Conservation (phyloP, 345 rosid genomes). For the Eucalyptus sp. region DNA sequence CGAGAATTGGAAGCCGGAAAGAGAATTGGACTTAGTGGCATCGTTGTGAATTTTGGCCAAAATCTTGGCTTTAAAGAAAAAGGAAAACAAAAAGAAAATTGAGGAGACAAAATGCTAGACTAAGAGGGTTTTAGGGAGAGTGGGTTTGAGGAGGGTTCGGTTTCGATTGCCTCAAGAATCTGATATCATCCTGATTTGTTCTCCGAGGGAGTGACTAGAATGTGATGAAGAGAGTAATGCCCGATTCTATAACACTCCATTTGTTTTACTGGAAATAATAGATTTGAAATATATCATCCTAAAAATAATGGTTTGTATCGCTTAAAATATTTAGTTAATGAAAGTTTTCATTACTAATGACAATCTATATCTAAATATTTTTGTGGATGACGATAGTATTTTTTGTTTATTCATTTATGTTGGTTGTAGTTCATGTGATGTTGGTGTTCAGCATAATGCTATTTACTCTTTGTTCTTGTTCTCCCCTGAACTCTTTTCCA, state of each 20-base stretch:
- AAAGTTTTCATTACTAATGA: too few relatives aligned
- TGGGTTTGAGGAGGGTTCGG: not conserved
- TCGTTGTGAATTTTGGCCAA: too few relatives aligned
- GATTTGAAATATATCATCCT: too few relatives aligned
- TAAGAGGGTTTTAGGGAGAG: too few relatives aligned
- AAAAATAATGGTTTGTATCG: accelerated
- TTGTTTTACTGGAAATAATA: not conserved
- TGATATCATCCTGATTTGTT: not conserved
- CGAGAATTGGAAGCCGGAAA: too few relatives aligned
- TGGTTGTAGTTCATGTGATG: not conserved
- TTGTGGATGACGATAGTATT: accelerated
- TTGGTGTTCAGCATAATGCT: not conserved
- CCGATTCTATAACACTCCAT: accelerated
- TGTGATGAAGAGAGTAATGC: not conserved
- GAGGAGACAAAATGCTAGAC: too few relatives aligned
- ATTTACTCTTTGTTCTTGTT: not conserved
- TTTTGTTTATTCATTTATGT: not conserved
- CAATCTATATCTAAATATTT: too few relatives aligned
- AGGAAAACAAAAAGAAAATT: too few relatives aligned
- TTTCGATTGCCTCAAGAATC: not conserved
- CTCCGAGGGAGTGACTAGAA: not conserved
- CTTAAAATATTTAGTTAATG: not conserved
- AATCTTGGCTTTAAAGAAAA: too few relatives aligned
- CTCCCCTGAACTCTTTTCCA: not conserved
- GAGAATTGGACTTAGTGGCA: too few relatives aligned